Percentiles rank a stretch among this genome's conserved stretches.
phyloP scores from a whole-genome alignment of 306 rosid species.

The Vigna trinervia region DNA sequence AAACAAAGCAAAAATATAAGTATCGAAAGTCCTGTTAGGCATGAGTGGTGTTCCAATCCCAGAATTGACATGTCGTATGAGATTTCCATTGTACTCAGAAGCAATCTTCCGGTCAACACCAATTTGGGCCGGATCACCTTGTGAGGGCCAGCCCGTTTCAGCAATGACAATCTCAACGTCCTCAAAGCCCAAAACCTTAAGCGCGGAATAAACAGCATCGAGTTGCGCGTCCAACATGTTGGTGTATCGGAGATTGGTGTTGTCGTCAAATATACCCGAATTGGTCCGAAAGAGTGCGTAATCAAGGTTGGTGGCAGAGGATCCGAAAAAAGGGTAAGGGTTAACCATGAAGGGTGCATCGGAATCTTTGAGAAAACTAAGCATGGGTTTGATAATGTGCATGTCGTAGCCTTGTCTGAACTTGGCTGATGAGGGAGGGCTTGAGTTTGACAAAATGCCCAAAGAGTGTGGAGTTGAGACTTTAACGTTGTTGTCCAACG shows the following conservation, averaged over 20 bases:
- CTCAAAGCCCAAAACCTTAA: slow-evolving; percentile 62
- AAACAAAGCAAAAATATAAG: slow-evolving; percentile 72
- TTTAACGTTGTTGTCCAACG: slow-evolving; percentile 55
- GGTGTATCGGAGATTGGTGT: slow-evolving; percentile 54
- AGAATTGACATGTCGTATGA: slow-evolving; percentile 63
- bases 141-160: slow-evolving; percentile 79
- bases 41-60: slow-evolving; percentile 72
- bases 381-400: slow-evolving; percentile 71
- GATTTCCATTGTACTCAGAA: slow-evolving; percentile 62
- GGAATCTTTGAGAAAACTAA: slow-evolving; percentile 63
- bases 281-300: slow-evolving; percentile 63
- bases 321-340: slow-evolving; percentile 76
- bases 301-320: slow-evolving; percentile 54
- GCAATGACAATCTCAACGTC: slow-evolving; percentile 74
- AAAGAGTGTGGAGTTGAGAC: slow-evolving; percentile 80
- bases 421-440: slow-evolving; percentile 77
- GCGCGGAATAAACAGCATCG: slow-evolving; percentile 69
- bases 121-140: slow-evolving; percentile 57
- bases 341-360: slow-evolving; percentile 76
- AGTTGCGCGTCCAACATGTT: slow-evolving; percentile 87
- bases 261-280: slow-evolving; percentile 57
- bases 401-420: slow-evolving; percentile 87
- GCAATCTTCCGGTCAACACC: slow-evolving; percentile 59
- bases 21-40: slow-evolving; percentile 81
- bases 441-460: slow-evolving; percentile 69